Percentiles rank a stretch among this genome's conserved stretches.
These are phyloP conservation scores for Periconia sp. DNA, from an alignment of 2,329 filamentous ascomycete genomes.

Conservation along the genomic window DNA sequence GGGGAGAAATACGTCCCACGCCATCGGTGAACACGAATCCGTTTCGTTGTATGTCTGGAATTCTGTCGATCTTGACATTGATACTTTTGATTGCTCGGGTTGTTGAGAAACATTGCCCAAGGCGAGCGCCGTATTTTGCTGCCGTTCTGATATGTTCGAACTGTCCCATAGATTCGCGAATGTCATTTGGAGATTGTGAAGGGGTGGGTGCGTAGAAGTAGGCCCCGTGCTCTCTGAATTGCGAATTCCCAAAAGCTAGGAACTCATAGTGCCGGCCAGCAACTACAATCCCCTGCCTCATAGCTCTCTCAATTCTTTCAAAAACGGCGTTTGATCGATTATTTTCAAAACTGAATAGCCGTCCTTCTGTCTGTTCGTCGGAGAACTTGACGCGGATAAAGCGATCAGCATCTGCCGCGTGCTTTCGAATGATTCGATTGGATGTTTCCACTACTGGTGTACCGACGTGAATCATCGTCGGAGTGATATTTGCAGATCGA, in stretches of 20 bases:
- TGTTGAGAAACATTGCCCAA: slow-evolving; percentile 96
- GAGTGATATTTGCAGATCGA: slow-evolving; percentile 78
- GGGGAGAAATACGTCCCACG: slow-evolving; percentile 84
- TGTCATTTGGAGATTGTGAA: slow-evolving; percentile 69
- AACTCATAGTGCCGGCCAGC: slow-evolving; percentile 85
- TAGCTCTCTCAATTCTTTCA: slow-evolving; percentile 68
- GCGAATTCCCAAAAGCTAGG: slow-evolving; percentile 91
- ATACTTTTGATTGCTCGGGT: slow-evolving; percentile 73
- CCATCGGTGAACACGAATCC: slow-evolving; percentile 83
- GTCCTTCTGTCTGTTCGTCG: slow-evolving; percentile 67
- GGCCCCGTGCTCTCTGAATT: slow-evolving; percentile 86
- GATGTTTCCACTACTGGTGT: slow-evolving; percentile 82
- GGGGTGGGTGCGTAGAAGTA: slow-evolving; percentile 84
- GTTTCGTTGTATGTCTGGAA: slow-evolving; percentile 71
- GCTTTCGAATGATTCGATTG: slow-evolving; percentile 81
- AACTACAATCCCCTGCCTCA: slow-evolving; percentile 78
- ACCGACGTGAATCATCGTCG: slow-evolving; percentile 76
- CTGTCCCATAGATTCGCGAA: slow-evolving; percentile 83
- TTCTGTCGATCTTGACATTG: slow-evolving; percentile 58
- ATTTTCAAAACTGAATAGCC: slow-evolving; percentile 32
- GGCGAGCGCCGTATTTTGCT: slow-evolving; percentile 85
- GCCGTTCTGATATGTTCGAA: slow-evolving; percentile 79
- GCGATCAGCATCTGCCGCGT: slow-evolving; percentile 67
- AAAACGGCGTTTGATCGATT: slow-evolving; percentile 62
- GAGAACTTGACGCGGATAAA: slow-evolving; percentile 90